A percentile compares a stretch with the other conserved stretches of the same genome.
Conservation (phyloP, 106 monocot species). For the Dactylorhiza incarnata region DNA sequence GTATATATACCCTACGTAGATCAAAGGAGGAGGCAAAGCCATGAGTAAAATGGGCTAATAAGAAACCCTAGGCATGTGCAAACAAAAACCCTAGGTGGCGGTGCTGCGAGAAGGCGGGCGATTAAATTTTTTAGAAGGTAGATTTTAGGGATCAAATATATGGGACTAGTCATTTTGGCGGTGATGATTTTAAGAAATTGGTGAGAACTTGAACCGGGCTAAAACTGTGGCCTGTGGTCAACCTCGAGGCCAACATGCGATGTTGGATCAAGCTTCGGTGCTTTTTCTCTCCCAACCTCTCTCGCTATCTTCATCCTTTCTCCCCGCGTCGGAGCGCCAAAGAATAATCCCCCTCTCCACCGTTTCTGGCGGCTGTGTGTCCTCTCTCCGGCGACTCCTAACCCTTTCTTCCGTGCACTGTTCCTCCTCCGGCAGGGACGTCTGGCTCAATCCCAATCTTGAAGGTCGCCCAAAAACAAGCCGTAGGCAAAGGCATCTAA, state of each 20-base stretch:
- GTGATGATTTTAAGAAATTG: too few species aligned
- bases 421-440: conserved; percentile 6
- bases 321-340: not conserved
- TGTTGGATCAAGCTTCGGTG: not conserved
- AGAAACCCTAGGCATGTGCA: too few species aligned
- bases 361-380: not conserved
- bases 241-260: not conserved
- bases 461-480: not conserved
- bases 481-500: not conserved
- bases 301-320: not conserved
- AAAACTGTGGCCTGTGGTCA: too few species aligned
- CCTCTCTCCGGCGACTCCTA: not conserved
- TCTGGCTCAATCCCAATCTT: conserved; percentile 15
- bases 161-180: too few species aligned
- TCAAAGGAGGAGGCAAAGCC: too few species aligned
- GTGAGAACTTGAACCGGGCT: too few species aligned
- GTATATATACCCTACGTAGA: too few species aligned
- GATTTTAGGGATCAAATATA: too few species aligned
- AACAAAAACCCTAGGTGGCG: too few species aligned
- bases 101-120: too few species aligned
- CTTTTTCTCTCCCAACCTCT: not conserved
- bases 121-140: too few species aligned
- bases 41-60: too few species aligned
- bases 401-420: not conserved
- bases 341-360: not conserved